Conservation (phyloP, 331 rosid species). For the Rhamnella rubrinervis region DNA sequence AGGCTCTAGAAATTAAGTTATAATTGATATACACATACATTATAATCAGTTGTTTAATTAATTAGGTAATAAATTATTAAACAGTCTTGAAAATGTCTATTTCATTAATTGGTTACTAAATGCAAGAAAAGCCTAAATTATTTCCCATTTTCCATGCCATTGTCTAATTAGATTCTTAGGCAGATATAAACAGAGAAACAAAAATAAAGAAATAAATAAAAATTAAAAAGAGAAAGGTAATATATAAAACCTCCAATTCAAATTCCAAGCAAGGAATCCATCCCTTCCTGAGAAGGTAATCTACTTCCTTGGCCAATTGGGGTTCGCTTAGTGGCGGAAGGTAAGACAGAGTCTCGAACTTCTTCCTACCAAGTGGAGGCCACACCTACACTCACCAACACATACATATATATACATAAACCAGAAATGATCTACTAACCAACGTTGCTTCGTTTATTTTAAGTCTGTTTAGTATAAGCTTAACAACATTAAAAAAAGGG, state of each 20-base stretch:
- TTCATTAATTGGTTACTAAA: too few species aligned
- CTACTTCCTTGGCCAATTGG: constrained; percentile 49
- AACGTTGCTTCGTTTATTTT: too few species aligned
- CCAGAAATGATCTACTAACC: too few species aligned
- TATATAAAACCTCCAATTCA: constrained; percentile 42
- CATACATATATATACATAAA: not conserved
- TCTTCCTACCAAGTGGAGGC: constrained; percentile 66
- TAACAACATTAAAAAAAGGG: too few species aligned
- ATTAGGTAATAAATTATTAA: too few species aligned
- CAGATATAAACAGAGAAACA: not conserved
- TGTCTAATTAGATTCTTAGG: not conserved
- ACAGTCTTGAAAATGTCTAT: too few species aligned
- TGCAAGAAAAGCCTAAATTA: too few species aligned
- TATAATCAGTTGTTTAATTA: too few species aligned
- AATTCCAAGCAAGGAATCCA: constrained; percentile 87
- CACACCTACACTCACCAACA: constrained; percentile 53
- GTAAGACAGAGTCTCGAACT: constrained; percentile 88
- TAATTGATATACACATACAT: too few species aligned
- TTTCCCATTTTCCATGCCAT: too few species aligned
- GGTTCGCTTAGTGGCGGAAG: constrained; percentile 14
- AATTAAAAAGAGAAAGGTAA: not conserved
- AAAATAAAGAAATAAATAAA: not conserved
- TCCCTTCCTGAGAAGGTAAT: constrained; percentile 47
- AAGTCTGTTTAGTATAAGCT: too few species aligned
- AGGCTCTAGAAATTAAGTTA: too few species aligned